A percentile compares a stretch with the other conserved stretches of the same genome.
Conservation (phyloP, 768 basidiomycete species). For the Pleurotus tuber-regium region DNA sequence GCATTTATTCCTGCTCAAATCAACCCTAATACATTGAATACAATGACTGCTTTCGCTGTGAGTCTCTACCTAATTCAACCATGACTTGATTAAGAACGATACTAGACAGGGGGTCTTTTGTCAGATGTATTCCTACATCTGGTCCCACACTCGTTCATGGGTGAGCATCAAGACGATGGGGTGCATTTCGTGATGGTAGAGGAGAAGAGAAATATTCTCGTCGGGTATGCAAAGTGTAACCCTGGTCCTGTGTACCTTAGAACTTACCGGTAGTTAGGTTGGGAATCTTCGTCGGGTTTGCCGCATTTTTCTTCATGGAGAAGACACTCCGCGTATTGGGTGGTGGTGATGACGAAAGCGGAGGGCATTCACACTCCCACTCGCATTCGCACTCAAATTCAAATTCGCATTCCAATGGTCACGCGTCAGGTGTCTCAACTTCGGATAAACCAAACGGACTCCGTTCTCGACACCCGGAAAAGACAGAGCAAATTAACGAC, state of each 20-base stretch:
- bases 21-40: conserved; percentile 80
- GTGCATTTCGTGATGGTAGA: conserved; percentile 84
- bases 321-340: conserved; percentile 84
- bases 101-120: conserved; percentile 82
- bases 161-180: conserved; percentile 72
- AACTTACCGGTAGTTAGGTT: conserved; percentile 32
- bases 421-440: conserved; percentile 46
- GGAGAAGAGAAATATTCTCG: conserved; percentile 86
- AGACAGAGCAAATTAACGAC: conserved; percentile 16
- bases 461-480: conserved; percentile 39
- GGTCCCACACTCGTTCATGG: conserved; percentile 90
- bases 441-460: conserved; percentile 44
- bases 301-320: conserved; percentile 91
- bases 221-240: conserved; percentile 56
- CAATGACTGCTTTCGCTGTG: conserved; percentile 93
- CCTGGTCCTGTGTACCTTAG: neutral
- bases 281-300: conserved; percentile 84
- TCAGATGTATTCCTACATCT: conserved; percentile 93
- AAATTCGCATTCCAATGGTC: conserved; percentile 8
- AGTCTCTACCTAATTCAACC: conserved; percentile 24
- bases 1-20: conserved; percentile 92
- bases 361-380: conserved; percentile 64
- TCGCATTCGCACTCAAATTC: conserved; percentile 34
- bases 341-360: conserved; percentile 50
- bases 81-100: neutral